Conservation (phyloP, 257 asterid species). For the Eustoma russellianum region DNA sequence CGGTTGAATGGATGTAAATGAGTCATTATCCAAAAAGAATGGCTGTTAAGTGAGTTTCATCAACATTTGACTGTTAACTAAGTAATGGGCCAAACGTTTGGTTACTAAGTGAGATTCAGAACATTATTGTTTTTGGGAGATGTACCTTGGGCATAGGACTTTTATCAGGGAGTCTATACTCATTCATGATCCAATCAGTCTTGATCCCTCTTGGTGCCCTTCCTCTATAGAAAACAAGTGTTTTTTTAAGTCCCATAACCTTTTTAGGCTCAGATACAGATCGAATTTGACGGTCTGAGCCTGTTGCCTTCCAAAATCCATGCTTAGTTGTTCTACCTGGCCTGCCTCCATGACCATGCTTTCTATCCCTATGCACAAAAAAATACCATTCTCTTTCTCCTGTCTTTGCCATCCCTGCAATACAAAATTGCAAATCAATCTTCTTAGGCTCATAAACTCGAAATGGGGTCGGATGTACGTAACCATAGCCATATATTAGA, state of each 20-base stretch:
- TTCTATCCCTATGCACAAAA: slow-evolving; percentile 55
- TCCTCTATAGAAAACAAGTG: slow-evolving; percentile 67
- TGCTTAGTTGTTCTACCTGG: slow-evolving; percentile 56
- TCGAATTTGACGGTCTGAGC: slow-evolving; percentile 54
- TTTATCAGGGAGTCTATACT: slow-evolving; percentile 55
- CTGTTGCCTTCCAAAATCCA: slow-evolving; percentile 90
- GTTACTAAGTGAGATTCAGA: too few species aligned
- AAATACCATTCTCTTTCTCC: slow-evolving; percentile 86
- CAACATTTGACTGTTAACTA: too few species aligned
- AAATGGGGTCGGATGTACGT: too few species aligned
- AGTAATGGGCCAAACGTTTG: too few species aligned
- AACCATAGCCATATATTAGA: too few species aligned
- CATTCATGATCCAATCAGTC: slow-evolving; percentile 95
- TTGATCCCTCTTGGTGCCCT: slow-evolving; percentile 77
- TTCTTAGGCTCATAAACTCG: too few species aligned
- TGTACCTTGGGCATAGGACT: slow-evolving; percentile 33
- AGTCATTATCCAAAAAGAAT: too few species aligned
- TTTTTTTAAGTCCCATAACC: slow-evolving; percentile 50
- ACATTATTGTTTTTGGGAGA: too few species aligned
- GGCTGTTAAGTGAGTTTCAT: too few species aligned
- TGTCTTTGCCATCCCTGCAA: too few species aligned
- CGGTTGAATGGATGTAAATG: too few species aligned
- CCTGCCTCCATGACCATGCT: slow-evolving; percentile 64
- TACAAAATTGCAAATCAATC: too few species aligned
- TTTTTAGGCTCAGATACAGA: slow-evolving; percentile 34